Base-by-base conservation (phyloP, 495 filamentous ascomycete genomes). In the Lindgomyces ingoldianus region DNA sequence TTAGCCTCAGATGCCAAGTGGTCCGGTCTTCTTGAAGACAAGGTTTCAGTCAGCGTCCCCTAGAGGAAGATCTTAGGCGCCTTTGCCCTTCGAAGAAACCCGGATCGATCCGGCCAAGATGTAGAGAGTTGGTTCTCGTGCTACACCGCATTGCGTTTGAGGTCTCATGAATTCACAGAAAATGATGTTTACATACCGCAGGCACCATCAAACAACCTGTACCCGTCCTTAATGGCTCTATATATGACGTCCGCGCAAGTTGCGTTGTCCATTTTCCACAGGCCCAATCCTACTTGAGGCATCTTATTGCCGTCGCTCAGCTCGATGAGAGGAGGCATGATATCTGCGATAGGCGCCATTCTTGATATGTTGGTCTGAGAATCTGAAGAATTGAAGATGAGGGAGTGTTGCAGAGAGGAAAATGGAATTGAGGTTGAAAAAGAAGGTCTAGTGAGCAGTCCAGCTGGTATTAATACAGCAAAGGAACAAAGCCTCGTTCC, bases 241-340 rank as follows among this genome's bases (percentile, higher is more conserved):
- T 73, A 73, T n/a, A 73, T 62, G 14, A 26, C 29, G 30, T 73
- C 71, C 1, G 71, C 65, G 52, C 55, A 60, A 30, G 46, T 71
- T 1, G 18, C 65, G 21, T 67, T 67, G 42, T 61, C 56, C 14
- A 73, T 55, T 53, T 73, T 73, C 71, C 71, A 73, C 52, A 73
- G 51, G 12, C 71, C 71, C 19, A 73, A 67, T 10, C 72, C 72
- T 14, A 72, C 72, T 26, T 71, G 70, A 22, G 72, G 72, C 67
- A 74, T 74, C 61, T 72, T 62, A 47, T 54, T 54, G 67, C 70
- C 72, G 57, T 65, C 49, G 62, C 47, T 62, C 16, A 73, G 63
- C 26, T 49, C 51, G 66, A 73, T 24, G 18, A n/a, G 52, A 41
- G 67, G 67, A 19, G 39, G 47, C 16, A 45, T 14, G 33, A 61